phyloP scores from a whole-genome alignment of 2,329 filamentous ascomycete genomes.

The Graphiopsis chlorocephala region DNA sequence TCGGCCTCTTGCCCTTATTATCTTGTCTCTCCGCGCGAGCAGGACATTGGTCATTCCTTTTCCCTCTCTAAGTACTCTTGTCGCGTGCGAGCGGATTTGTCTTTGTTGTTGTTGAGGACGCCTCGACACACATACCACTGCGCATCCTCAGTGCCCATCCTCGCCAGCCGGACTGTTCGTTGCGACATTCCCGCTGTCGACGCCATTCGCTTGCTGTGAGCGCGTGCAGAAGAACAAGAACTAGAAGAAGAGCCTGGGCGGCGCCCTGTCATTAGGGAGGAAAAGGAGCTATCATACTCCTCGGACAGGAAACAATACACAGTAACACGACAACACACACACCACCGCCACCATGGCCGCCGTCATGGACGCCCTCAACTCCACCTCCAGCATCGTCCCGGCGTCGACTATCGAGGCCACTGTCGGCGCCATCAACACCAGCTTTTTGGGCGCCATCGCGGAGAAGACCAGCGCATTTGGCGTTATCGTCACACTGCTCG shows the following conservation, averaged over 20 bases:
- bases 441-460: constrained; percentile 54
- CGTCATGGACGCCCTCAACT: constrained; percentile 34
- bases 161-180: background rate
- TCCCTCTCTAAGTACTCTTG: background rate
- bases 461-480: constrained; percentile 63
- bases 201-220: constrained; percentile 1
- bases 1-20: background rate
- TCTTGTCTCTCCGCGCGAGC: background rate
- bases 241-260: background rate
- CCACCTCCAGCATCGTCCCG: constrained; percentile 27
- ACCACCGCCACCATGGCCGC: constrained; percentile 27
- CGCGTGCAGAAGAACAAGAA: background rate
- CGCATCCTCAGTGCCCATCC: background rate
- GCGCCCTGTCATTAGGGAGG: background rate
- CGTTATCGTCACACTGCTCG: constrained; percentile 66
- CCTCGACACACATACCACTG: background rate
- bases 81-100: background rate
- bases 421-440: constrained; percentile 51
- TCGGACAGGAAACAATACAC: background rate
- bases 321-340: background rate
- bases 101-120: background rate
- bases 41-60: constrained; percentile 8
- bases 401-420: constrained; percentile 54
- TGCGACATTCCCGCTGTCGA: background rate
- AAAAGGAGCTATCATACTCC: background rate